A percentile compares a stretch with the other conserved stretches of the same genome.
These are phyloP conservation scores for Aegilops speltoides DNA, from an alignment of 176 grass and related monocot genomes.

Conservation along the genomic window DNA sequence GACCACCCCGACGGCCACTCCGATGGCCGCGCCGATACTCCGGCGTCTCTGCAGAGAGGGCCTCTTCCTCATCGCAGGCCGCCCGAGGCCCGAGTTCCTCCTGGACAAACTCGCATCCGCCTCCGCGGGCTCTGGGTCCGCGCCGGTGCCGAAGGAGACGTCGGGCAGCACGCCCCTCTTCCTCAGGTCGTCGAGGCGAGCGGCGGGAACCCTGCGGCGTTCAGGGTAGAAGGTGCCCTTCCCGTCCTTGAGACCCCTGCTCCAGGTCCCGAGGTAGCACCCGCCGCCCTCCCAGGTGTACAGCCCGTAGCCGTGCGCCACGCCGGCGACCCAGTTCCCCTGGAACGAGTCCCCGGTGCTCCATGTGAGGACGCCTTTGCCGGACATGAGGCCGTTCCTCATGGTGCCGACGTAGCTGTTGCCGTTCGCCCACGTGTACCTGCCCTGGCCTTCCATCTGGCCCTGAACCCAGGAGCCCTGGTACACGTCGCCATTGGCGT, in stretches of 20 bases:
- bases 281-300: slow-evolving; percentile 78
- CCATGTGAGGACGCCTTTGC: slow-evolving; percentile 86
- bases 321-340: slow-evolving; percentile 83
- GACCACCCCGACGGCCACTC: slow-evolving; percentile 68
- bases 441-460: slow-evolving; percentile 73
- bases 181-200: slow-evolving; percentile 61
- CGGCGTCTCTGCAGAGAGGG: slow-evolving; percentile 75
- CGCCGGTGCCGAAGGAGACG: slow-evolving; percentile 45
- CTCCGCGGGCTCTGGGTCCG: slow-evolving; percentile 19
- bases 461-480: slow-evolving; percentile 94
- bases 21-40: slow-evolving; percentile 82
- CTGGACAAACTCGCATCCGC: slow-evolving; percentile 2
- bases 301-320: slow-evolving; percentile 81
- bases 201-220: slow-evolving; percentile 59
- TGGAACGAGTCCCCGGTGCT: slow-evolving; percentile 80
- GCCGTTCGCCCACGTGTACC: slow-evolving; percentile 80
- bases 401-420: slow-evolving; percentile 73
- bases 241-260: slow-evolving; percentile 88
- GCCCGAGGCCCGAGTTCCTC: slow-evolving; percentile 41
- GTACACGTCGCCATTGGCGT: slow-evolving; percentile 73
- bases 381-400: slow-evolving; percentile 80
- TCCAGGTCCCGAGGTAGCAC: slow-evolving; percentile 84
- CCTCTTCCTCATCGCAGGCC: slow-evolving; percentile 42
- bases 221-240: slow-evolving; percentile 83
- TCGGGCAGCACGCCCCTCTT: slow-evolving; percentile 70